These are phyloP conservation scores for Penicillium manginii DNA, from an alignment of 495 filamentous ascomycete species.

Conservation along the genomic window DNA sequence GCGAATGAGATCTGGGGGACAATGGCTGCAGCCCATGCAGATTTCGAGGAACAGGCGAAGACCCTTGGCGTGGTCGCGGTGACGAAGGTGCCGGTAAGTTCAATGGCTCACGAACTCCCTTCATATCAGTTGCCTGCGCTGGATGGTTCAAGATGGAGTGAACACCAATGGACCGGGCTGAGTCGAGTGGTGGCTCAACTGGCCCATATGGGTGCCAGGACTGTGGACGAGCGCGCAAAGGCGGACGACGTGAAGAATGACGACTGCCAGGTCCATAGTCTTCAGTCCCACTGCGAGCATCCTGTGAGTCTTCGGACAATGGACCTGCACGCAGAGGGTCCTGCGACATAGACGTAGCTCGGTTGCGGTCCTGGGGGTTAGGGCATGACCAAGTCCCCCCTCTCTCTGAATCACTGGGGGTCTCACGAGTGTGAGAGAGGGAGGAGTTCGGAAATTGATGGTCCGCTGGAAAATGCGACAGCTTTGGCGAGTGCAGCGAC, in stretches of 20 bases:
- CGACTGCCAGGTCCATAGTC: constrained; percentile 32
- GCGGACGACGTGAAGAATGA: constrained; percentile 29
- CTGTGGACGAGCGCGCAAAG: constrained; percentile 36
- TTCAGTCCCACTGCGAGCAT: constrained; percentile 31
- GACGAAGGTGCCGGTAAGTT: constrained; percentile 33
- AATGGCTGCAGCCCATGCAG: constrained; percentile 41
- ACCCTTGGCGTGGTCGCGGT: constrained; percentile 37
- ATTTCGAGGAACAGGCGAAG: constrained; percentile 38
- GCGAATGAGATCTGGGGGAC: constrained; percentile 44
- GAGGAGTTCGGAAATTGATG: constrained; percentile 40
- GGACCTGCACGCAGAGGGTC: constrained; percentile 38
- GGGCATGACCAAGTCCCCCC: constrained; percentile 52
- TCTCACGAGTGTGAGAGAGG: constrained; percentile 47
- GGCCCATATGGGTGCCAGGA: constrained; percentile 47
- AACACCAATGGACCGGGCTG: constrained; percentile 52
- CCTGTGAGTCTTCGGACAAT: constrained; percentile 34
- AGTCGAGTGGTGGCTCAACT: constrained; percentile 43
- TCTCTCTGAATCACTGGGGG: constrained; percentile 41
- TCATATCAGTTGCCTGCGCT: constrained; percentile 31
- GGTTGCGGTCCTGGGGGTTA: constrained; percentile 29
- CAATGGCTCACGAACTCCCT: constrained; percentile 28
- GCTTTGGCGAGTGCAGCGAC: constrained; percentile 34
- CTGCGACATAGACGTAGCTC: constrained; percentile 56
- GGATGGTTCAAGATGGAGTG: constrained; percentile 55
- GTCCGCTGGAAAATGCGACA: constrained; percentile 36